Percentiles rank a stretch among this genome's conserved stretches.
Evolutionary conservation across 352 stramenopile species (phyloP).

Genomic region (Globisporangium lucens): DNA sequence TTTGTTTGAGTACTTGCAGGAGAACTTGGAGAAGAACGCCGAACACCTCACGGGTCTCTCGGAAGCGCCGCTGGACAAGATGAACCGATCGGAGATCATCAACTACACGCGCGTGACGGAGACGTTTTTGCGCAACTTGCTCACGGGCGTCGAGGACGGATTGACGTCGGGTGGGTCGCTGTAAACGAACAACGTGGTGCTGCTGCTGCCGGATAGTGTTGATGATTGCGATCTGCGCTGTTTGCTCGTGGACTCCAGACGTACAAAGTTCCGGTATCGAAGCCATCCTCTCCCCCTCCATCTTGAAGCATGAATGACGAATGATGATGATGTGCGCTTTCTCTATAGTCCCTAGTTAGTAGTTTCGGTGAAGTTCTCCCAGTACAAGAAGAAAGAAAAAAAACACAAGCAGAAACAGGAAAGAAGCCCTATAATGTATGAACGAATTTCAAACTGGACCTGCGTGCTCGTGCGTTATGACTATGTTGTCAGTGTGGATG

Average conservation of each 20-base stretch:
- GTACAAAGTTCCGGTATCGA: too few species aligned
- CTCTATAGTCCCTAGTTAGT: slow-evolving; percentile 9
- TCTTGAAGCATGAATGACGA: background rate
- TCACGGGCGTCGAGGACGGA: slow-evolving; percentile 90
- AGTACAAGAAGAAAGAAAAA: background rate
- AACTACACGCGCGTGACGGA: slow-evolving; percentile 95
- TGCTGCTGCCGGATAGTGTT: background rate
- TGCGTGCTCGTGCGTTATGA: background rate
- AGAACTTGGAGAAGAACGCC: slow-evolving; percentile 93
- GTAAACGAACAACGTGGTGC: background rate
- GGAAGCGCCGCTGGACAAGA: slow-evolving; percentile 89
- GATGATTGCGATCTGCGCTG: background rate
- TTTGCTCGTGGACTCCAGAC: background rate
- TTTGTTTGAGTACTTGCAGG: slow-evolving; percentile 93
- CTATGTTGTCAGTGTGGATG: background rate
- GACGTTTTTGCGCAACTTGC: slow-evolving; percentile 89
- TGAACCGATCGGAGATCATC: slow-evolving; percentile 92
- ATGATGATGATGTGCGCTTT: slow-evolving; percentile 5
- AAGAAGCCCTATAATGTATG: slow-evolving; percentile 15
- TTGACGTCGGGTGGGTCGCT: slow-evolving; percentile 48
- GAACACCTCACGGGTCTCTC: slow-evolving; percentile 90
- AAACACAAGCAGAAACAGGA: background rate
- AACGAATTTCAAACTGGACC: slow-evolving; percentile 4
- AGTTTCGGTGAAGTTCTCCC: background rate
- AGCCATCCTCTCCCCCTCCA: background rate